Percentiles rank a stretch among this genome's conserved stretches.
Conservation (phyloP, 2,329 filamentous ascomycete genomes). For the Amesomyces nigricolor region DNA sequence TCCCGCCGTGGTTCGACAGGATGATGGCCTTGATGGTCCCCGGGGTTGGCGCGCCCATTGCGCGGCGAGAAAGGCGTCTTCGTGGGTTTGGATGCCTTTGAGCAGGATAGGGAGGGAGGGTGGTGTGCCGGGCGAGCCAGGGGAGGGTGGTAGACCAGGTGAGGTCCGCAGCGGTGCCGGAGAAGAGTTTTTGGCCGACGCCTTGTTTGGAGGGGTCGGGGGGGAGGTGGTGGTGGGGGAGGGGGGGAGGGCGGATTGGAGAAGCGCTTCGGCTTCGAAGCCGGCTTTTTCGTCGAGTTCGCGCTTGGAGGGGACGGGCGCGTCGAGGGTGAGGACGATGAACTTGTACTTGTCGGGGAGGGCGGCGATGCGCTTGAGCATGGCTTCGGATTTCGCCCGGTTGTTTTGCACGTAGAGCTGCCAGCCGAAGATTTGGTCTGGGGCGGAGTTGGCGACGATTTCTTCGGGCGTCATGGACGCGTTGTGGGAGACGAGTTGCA, state of each 20-base stretch:
- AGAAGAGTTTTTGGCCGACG: conserved; percentile 76
- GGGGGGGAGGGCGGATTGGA: conserved; percentile 38
- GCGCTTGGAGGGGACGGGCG: conserved; percentile 83
- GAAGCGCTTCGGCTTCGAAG: conserved; percentile 47
- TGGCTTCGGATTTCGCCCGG: conserved; percentile 72
- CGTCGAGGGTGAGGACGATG: conserved; percentile 83
- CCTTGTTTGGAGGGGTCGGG: conserved; percentile 51
- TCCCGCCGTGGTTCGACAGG: conserved; percentile 86
- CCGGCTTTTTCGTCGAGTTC: conserved; percentile 75
- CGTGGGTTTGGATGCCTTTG: conserved; percentile 90
- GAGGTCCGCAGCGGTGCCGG: conserved; percentile 77
- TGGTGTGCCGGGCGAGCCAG: conserved; percentile 77
- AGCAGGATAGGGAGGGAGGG: conserved; percentile 83
- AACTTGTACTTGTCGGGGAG: conserved; percentile 69
- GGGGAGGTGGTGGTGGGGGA: conserved; percentile 37
- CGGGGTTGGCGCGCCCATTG: conserved; percentile 55
- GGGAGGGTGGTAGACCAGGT: conserved; percentile 79
- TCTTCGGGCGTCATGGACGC: conserved; percentile 90
- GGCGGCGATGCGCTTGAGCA: conserved; percentile 70
- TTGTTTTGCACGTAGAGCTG: conserved; percentile 91
- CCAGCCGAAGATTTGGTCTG: conserved; percentile 83
- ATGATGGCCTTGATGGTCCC: conserved; percentile 68
- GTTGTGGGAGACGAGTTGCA: conserved; percentile 89
- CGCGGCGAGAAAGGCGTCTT: conserved; percentile 81
- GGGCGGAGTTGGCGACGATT: conserved; percentile 65